Evolutionary conservation across 129 eudicot species (phyloP).

Genomic region (Lactuca saligna): DNA sequence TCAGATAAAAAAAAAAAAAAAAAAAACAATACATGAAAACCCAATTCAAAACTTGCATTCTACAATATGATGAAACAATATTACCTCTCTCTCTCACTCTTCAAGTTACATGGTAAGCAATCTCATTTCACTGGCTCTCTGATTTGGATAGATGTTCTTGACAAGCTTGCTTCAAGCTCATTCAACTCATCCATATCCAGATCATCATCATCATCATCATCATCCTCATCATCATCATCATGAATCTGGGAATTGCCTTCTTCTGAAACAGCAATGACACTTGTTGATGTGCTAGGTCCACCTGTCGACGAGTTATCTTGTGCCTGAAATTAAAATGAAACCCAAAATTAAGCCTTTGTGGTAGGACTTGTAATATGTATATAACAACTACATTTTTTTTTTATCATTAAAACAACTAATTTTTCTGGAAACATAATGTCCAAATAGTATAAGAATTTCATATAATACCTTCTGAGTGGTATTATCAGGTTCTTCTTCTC

Average conservation of each 20-base stretch:
- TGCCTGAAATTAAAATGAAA: constrained; percentile 31
- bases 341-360: not conserved
- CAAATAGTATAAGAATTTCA: not conserved
- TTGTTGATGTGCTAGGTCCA: constrained; percentile 51
- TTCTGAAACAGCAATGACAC: constrained; percentile 32
- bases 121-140: constrained; percentile 36
- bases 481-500: constrained; percentile 62
- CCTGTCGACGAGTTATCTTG: constrained; percentile 38
- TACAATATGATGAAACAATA: constrained; percentile 1
- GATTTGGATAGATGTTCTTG: constrained; percentile 56
- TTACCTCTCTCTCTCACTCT: not conserved
- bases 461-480: constrained; percentile 51
- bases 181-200: constrained; percentile 65
- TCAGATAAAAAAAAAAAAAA: not conserved
- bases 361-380: not conserved
- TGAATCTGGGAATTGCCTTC: constrained; percentile 28
- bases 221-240: constrained; percentile 42
- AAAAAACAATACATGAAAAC: constrained; percentile 15
- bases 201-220: constrained; percentile 61
- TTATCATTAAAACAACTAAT: not conserved
- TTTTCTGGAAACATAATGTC: not conserved
- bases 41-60: constrained; percentile 34
- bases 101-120: not conserved
- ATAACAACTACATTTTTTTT: not conserved
- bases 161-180: constrained; percentile 68